Conservation (phyloP, 257 asterid species). For the Avicennia marina region DNA sequence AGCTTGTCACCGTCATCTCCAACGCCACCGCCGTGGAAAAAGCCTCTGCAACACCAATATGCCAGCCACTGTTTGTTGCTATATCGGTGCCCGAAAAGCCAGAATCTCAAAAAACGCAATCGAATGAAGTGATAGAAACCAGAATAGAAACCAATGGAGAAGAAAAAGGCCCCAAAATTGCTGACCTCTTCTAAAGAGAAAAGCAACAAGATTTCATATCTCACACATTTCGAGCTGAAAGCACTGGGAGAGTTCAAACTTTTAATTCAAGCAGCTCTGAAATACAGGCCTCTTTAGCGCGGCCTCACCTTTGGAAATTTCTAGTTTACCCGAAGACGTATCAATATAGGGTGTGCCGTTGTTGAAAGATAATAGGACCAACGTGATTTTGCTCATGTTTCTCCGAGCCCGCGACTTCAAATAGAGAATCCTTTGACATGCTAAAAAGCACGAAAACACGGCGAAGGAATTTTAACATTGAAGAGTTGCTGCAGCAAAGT, state of each 20-base stretch:
- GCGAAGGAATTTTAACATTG: constrained; percentile 63
- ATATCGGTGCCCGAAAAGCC: constrained; percentile 29
- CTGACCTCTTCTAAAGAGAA: constrained; percentile 68
- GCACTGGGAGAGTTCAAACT: constrained; percentile 47
- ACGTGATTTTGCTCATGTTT: constrained; percentile 72
- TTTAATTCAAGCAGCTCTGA: constrained; percentile 45
- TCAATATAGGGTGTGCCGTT: constrained; percentile 83
- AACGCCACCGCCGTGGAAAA: constrained; percentile 4
- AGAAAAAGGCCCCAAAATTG: constrained; percentile 41
- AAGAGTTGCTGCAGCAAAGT: constrained; percentile 59
- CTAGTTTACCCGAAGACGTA: constrained; percentile 33
- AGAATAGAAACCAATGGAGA: constrained; percentile 23
- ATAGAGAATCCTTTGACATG: constrained; percentile 61
- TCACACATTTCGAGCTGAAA: constrained; percentile 46
- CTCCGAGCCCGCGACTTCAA: constrained; percentile 91
- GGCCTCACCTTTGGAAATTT: constrained; percentile 20
- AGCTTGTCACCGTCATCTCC: constrained; percentile 31
- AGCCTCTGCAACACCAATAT: constrained; percentile 19
- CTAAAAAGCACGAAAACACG: constrained; percentile 58
- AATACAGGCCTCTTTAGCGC: constrained; percentile 20
- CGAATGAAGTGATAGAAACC: constrained; percentile 24
- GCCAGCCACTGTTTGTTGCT: constrained; percentile 35
- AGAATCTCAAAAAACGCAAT: constrained; percentile 19
- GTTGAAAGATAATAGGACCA: constrained; percentile 61
- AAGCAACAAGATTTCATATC: constrained; percentile 69